Evolutionary conservation across 2,329 filamentous ascomycete species (phyloP), one percentile per base, ranked within the genome.

Genomic region (Nothomitra cinnamomea): DNA sequence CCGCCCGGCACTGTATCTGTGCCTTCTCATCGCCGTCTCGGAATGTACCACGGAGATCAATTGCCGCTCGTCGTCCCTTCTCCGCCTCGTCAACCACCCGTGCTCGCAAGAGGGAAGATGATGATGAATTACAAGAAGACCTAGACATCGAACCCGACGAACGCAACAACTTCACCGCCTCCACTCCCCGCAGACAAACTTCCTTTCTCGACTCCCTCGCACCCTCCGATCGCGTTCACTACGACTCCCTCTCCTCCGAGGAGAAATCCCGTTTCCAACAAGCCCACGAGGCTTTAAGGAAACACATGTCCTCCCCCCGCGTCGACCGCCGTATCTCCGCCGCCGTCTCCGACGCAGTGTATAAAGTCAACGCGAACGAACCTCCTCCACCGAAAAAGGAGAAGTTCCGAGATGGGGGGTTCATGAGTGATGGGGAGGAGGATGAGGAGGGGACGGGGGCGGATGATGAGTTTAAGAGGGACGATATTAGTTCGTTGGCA

Each of bases 401-500:
- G 52, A 53, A 13, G 52, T 43, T 48, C 40, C 25, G 15, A 15
- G 21, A 28, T 21, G 22, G 22, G 10, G 52, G 52, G 22, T 45
- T 53, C 22, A 48, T 55, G 67, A 17, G 62, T 25, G 55, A 62
- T 47, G 68, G 70, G 32, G 72, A 79, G 56, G 73, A 79, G 58
- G 67, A 70, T 1, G 77, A 82, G 54, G 72, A 75, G 28, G 71
- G 74, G 7, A 66, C 67, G 56, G 67, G 70, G 42, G 75, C 41
- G 12, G 61, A 80, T 25, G 57, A 57, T 54, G 76, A 81, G 58
- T 85, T 83, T 65, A 77, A 85, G 58, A 83, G 87, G 58, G 85
- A 94, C 63, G 88, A 95, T 65, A 85, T 98, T 56, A 84, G 85
- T 56, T 79, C 79, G 52, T 75, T 87, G 66, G 92, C 81, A 0